Conservation (phyloP, 257 asterid species). For the Petrea volubilis region DNA sequence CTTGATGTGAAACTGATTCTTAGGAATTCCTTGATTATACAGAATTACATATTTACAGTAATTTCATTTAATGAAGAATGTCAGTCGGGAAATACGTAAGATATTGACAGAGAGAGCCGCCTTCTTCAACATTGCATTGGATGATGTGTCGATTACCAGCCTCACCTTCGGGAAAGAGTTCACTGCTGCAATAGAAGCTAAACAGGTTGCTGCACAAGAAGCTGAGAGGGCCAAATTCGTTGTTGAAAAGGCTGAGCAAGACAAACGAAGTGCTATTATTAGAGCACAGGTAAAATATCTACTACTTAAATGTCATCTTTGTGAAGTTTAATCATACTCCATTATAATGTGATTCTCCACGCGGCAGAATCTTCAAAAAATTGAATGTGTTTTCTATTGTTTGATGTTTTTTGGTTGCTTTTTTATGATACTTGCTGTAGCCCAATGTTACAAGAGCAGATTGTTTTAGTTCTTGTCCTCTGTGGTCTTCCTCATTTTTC, state of each 20-base stretch:
- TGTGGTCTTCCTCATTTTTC: background rate
- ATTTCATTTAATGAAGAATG: slow-evolving; percentile 47
- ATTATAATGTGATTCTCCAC: background rate
- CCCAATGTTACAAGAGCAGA: background rate
- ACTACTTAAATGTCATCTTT: background rate
- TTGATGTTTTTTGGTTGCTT: background rate
- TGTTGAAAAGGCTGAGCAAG: slow-evolving; percentile 95
- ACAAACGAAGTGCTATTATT: slow-evolving; percentile 82
- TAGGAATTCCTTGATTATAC: background rate
- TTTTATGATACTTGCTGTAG: background rate
- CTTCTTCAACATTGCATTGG: slow-evolving; percentile 86
- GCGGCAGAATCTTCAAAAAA: background rate
- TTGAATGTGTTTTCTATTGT: background rate
- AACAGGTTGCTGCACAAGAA: slow-evolving; percentile 95
- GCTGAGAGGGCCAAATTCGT: slow-evolving; percentile 96
- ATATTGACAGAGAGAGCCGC: slow-evolving; percentile 83
- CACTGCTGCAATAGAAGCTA: slow-evolving; percentile 96
- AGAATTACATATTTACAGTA: background rate
- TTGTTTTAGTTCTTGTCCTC: background rate
- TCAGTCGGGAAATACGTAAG: slow-evolving; percentile 82
- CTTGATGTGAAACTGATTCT: background rate
- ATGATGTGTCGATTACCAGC: slow-evolving; percentile 86
- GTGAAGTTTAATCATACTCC: background rate
- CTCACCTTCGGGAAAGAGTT: slow-evolving; percentile 87
- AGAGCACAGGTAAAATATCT: slow-evolving; percentile 73